Evolutionary conservation across 345 rosid genomes (phyloP).

Genomic region (Psidium friedrichsthalianum): DNA sequence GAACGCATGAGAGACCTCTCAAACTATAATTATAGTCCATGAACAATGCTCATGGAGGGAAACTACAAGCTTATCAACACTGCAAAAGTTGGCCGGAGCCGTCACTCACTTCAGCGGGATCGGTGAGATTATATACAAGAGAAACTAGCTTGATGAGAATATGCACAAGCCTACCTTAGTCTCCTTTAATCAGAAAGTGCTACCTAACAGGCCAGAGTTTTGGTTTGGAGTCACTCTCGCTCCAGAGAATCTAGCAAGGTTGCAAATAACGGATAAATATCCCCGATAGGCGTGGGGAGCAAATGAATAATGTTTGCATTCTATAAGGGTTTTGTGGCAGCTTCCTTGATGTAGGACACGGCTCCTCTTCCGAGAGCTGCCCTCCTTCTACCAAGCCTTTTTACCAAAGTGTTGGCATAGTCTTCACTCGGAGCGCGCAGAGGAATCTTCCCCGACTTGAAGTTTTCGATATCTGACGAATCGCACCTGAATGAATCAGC

Average conservation of each 20-base stretch:
- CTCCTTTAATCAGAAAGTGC: background rate
- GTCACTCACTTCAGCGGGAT: background rate
- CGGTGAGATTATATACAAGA: background rate
- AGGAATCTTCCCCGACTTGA: constrained; percentile 40
- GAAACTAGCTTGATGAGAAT: background rate
- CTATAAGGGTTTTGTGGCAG: constrained; percentile 34
- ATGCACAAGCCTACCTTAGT: background rate
- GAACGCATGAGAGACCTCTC: background rate
- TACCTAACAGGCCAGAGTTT: background rate
- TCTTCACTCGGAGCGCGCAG: constrained; percentile 32
- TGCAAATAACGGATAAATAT: background rate
- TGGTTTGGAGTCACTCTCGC: background rate
- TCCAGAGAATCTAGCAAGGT: background rate
- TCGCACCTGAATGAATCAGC: constrained; percentile 40
- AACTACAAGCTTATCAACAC: background rate
- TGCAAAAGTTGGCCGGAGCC: background rate
- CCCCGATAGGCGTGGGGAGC: background rate
- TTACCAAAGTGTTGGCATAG: constrained; percentile 39
- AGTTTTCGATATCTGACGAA: constrained; percentile 16
- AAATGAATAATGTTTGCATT: constrained; percentile 1
- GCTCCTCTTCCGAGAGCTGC: constrained; percentile 53
- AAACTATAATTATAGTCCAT: background rate
- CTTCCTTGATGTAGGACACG: constrained; percentile 45
- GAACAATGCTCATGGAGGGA: background rate
- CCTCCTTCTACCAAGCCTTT: constrained; percentile 69